Conservation (phyloP, 1,139 yeast species). For the Yamadazyma mexicana region DNA sequence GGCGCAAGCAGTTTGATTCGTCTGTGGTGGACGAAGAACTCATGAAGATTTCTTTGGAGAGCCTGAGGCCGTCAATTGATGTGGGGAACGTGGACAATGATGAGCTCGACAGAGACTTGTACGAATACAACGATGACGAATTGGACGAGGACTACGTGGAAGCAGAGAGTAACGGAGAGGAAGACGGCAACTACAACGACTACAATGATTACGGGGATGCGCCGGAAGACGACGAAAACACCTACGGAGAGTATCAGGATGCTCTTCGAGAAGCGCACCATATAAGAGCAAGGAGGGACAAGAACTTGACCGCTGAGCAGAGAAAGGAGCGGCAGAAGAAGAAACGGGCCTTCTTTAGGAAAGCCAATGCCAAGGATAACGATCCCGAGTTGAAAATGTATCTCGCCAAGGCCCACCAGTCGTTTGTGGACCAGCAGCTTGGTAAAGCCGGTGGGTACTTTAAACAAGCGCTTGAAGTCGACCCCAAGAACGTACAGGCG, state of each 20-base stretch:
- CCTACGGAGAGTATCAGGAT: conserved; percentile 5
- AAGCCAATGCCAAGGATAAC: conserved; percentile 5
- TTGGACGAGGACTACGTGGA: not conserved
- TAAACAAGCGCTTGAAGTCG: conserved; percentile 73
- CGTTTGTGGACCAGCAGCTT: conserved; percentile 66
- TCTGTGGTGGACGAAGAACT: conserved; percentile 2
- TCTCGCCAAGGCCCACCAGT: conserved; percentile 75
- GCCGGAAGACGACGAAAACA: not conserved
- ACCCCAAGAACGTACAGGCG: conserved; percentile 77
- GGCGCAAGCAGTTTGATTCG: not conserved
- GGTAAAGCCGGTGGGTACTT: conserved; percentile 66
- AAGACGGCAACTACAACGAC: conserved; percentile 4
- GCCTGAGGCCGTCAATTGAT: conserved; percentile 1
- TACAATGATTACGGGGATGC: conserved; percentile 2
- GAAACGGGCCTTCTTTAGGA: conserved; percentile 12
- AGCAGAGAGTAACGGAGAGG: conserved; percentile 6
- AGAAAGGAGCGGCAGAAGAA: conserved; percentile 6
- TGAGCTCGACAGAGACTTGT: conserved; percentile 2
- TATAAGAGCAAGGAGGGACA: conserved; percentile 2
- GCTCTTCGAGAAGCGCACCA: conserved; percentile 5
- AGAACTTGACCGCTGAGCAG: not conserved
- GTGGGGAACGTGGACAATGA: not conserved
- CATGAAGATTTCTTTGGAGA: not conserved
- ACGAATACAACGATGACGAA: conserved; percentile 4
- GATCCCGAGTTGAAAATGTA: conserved; percentile 65